These are phyloP conservation scores for Hanseniaspora clermontiae DNA, from an alignment of 805 yeast species.

Conservation along the genomic window DNA sequence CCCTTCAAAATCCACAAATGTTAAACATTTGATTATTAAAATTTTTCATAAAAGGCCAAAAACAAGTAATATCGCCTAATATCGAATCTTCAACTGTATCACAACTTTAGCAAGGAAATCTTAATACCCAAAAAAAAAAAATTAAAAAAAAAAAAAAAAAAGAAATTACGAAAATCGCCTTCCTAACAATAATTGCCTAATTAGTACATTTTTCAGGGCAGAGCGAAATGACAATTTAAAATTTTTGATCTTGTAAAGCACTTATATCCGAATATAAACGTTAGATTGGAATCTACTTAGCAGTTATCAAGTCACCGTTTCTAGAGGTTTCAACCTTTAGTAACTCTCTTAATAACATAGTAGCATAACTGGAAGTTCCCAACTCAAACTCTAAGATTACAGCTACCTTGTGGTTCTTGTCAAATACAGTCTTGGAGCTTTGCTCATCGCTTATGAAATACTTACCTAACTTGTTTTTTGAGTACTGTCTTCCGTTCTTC, in stretches of 20 bases:
- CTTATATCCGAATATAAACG: neutral
- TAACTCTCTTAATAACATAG: conserved; percentile 90
- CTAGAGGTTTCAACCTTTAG: conserved; percentile 64
- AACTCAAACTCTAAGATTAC: conserved; percentile 64
- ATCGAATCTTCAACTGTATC: too few relatives aligned
- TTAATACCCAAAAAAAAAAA: too few relatives aligned
- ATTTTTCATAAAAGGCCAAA: too few relatives aligned
- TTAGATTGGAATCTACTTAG: neutral
- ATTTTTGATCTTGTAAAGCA: neutral
- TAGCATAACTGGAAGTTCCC: conserved; percentile 84
- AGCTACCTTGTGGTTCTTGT: conserved; percentile 43
- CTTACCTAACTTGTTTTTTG: conserved; percentile 26
- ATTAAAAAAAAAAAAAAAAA: neutral
- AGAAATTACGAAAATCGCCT: neutral
- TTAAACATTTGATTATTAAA: too few relatives aligned
- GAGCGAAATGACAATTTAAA: neutral
- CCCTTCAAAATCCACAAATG: too few relatives aligned
- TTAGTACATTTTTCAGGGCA: neutral
- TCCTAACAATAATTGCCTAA: neutral
- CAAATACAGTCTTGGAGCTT: conserved; percentile 12
- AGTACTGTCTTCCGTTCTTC: conserved; percentile 24
- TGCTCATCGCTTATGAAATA: conserved; percentile 24
- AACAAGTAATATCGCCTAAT: too few relatives aligned
- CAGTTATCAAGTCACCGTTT: conserved; percentile 29
- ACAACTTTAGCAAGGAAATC: too few relatives aligned